phyloP scores from a whole-genome alignment of 2,329 filamentous ascomycete species.

The Diplodia seriata region DNA sequence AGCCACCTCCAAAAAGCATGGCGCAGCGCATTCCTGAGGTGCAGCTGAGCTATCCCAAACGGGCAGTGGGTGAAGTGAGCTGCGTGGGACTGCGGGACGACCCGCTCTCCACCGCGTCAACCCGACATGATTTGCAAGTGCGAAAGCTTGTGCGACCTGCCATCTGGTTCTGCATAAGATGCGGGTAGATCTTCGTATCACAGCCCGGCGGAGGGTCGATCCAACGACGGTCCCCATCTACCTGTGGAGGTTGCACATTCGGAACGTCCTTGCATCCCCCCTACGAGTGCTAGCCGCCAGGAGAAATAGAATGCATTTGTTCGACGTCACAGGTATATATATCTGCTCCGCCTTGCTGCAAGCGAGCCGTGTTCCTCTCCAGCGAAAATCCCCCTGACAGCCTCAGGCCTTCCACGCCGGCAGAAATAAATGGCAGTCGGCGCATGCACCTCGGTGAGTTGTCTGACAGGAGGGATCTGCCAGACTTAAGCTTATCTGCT shows the following conservation, averaged over 20 bases:
- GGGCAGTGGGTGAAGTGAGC: constrained; percentile 2
- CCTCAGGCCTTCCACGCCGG: background rate
- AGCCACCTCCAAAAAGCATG: constrained; percentile 14
- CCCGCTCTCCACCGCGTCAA: constrained; percentile 20
- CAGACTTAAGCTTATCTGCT: background rate
- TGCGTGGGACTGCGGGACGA: constrained; percentile 13
- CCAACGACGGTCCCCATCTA: background rate
- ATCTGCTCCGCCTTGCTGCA: background rate
- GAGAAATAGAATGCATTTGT: background rate
- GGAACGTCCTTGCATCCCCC: background rate
- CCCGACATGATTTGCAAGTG: constrained; percentile 4
- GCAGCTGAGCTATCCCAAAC: background rate
- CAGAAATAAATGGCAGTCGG: background rate
- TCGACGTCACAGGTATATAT: background rate
- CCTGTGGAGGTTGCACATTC: background rate
- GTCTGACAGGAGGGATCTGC: background rate
- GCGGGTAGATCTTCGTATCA: constrained; percentile 19
- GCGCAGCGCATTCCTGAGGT: background rate
- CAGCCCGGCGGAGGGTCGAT: background rate
- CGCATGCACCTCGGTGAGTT: background rate
- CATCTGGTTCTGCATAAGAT: constrained; percentile 3
- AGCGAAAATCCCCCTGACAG: constrained; percentile 18
- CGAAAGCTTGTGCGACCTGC: constrained; percentile 15
- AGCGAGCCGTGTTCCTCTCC: background rate
- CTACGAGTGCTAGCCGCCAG: too few species aligned